Evolutionary conservation across 176 grass and related monocot genomes (phyloP).

Genomic region (Paspalum vaginatum): DNA sequence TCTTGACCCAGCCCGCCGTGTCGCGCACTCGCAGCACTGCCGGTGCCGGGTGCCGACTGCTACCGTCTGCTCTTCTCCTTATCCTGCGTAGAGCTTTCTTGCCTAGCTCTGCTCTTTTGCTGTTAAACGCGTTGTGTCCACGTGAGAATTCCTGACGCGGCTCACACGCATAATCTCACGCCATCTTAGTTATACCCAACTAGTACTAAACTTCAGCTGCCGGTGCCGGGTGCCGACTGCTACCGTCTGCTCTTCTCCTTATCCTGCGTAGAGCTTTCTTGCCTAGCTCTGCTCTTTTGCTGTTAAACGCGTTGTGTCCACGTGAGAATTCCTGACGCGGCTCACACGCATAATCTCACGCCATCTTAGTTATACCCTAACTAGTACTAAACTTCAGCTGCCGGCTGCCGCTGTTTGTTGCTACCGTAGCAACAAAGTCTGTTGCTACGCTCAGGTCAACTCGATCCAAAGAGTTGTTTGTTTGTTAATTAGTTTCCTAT

Average conservation of each 20-base stretch:
- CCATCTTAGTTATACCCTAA: background rate
- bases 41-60: slow-evolving; percentile 14
- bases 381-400: background rate
- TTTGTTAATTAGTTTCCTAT: background rate
- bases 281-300: slow-evolving; percentile 11
- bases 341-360: slow-evolving; percentile 33
- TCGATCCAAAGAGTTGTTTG: background rate
- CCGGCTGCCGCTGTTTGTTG: too few relatives aligned
- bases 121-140: slow-evolving; percentile 40
- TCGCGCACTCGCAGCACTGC: background rate
- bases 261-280: background rate
- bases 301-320: slow-evolving; percentile 40
- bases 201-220: background rate
- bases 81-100: background rate
- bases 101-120: slow-evolving; percentile 11
- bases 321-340: slow-evolving; percentile 22
- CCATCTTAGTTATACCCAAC: background rate
- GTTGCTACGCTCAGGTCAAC: background rate
- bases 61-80: background rate
- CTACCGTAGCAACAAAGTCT: too few relatives aligned
- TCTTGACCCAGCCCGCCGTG: slow-evolving; percentile 30
- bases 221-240: slow-evolving; percentile 1
- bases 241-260: background rate
- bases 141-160: slow-evolving; percentile 22
- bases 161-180: slow-evolving; percentile 33